Base-by-base conservation (phyloP, 2,329 filamentous ascomycete species). In the Aspergillus latus region DNA sequence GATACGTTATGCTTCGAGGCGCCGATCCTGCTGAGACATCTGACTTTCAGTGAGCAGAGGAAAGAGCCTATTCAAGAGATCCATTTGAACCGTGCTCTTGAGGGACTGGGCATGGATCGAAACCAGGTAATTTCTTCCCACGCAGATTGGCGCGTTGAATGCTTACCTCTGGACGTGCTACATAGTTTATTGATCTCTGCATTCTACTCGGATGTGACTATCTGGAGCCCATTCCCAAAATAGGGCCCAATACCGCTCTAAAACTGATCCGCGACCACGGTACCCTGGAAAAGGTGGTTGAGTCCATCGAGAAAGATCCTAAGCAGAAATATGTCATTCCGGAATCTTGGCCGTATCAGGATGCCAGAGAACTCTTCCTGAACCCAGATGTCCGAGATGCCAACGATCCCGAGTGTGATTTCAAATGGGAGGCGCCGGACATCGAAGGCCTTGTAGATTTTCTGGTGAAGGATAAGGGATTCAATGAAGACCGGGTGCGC, bases 41-140 rank as follows among this genome's bases (percentile, higher is more conserved):
- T 99, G 61, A 99, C 94, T 1, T 97, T 97, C 74, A 95, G 91
- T 70, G 94, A 99, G 79, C 92, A 96, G 78, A 84, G 93, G 62
- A 99, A 99, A 76, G 92, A 97, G 72, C 94, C 94, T 0, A 97
- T 99, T 64, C 92, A 95, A 68, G 94, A 99, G 74, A 96, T 99
- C 49, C 87, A 90, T 67, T 78, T 97, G 13, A 87, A 91, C 66
- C 92, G 89, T 73, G 92, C 94, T 3, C 81, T 99, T 13, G 88
- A 92, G 66, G 92, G 93, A 0, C 74, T 99, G 56, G 83, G 82
- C 58, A 97, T 99, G 92, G 90, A 96, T 52, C 83, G 88, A 62
- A 84, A 88, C 56, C 90, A 95, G 83, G 90, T 91, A 79, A 52
- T 30, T 29, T 30, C 21, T 32, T 28, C 21, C 7, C n/a, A 8